phyloP scores from a whole-genome alignment of 2,329 filamentous ascomycete genomes.

The Stenocarpella maydis region DNA sequence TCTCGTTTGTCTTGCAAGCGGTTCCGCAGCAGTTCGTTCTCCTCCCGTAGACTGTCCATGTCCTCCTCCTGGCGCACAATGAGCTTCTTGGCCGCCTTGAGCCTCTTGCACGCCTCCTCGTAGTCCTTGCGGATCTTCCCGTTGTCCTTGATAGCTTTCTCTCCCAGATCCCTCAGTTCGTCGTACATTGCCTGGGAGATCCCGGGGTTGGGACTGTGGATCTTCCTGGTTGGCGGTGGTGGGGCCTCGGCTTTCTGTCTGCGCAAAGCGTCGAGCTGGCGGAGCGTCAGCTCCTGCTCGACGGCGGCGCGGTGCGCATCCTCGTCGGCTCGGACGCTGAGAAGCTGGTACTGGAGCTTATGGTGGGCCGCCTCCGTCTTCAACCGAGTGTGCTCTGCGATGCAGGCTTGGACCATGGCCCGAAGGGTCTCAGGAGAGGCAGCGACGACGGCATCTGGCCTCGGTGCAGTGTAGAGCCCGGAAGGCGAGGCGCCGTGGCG shows the following conservation, averaged over 20 bases:
- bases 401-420: slow-evolving; percentile 61
- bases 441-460: slow-evolving; percentile 58
- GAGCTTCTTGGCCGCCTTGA: slow-evolving; percentile 78
- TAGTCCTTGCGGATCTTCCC: slow-evolving; percentile 71
- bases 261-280: slow-evolving; percentile 86
- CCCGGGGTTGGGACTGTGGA: slow-evolving; percentile 61
- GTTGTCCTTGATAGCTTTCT: slow-evolving; percentile 73
- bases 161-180: slow-evolving; percentile 72
- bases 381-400: slow-evolving; percentile 65
- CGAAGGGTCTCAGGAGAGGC: slow-evolving; percentile 65
- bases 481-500: slow-evolving; percentile 42
- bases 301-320: slow-evolving; percentile 87
- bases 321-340: slow-evolving; percentile 84
- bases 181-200: slow-evolving; percentile 62
- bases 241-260: slow-evolving; percentile 52
- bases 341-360: slow-evolving; percentile 87
- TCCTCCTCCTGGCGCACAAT: slow-evolving; percentile 82
- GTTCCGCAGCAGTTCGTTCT: slow-evolving; percentile 79
- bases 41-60: slow-evolving; percentile 73
- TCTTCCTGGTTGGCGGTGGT: slow-evolving; percentile 52
- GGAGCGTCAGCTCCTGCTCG: slow-evolving; percentile 89
- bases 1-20: slow-evolving; percentile 91
- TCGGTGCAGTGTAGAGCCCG: slow-evolving; percentile 56
- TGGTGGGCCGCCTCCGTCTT: slow-evolving; percentile 90
- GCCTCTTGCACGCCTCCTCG: slow-evolving; percentile 66